These are phyloP conservation scores for Tremella mesenterica DNA, from an alignment of 768 basidiomycete species.

Conservation along the genomic window DNA sequence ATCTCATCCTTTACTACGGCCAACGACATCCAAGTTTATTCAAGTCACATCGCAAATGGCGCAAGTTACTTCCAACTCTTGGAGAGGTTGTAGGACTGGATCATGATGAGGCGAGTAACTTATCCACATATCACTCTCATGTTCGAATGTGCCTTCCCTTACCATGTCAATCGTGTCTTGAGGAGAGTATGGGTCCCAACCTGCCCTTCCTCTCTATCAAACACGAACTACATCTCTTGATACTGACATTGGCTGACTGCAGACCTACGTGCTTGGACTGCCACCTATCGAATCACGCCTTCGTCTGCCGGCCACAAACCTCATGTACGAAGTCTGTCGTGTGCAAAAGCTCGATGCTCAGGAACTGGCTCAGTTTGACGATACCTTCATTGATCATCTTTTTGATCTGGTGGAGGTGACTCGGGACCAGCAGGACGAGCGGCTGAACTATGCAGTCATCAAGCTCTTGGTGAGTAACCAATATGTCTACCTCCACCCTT, in stretches of 20 bases:
- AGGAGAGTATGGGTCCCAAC: too few species aligned
- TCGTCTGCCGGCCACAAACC: constrained; percentile 58
- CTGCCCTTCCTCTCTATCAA: too few species aligned
- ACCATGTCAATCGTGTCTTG: too few species aligned
- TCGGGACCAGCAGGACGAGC: constrained; percentile 74
- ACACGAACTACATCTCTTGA: too few species aligned
- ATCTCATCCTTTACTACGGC: constrained; percentile 67
- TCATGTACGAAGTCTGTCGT: constrained; percentile 87
- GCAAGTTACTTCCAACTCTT: constrained; percentile 64
- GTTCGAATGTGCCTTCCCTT: too few species aligned
- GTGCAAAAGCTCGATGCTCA: constrained; percentile 70
- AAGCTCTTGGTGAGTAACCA: constrained; percentile 67
- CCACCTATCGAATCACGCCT: constrained; percentile 74
- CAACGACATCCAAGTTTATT: constrained; percentile 61
- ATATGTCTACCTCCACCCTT: too few species aligned
- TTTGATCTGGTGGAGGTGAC: constrained; percentile 94
- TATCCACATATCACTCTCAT: too few species aligned
- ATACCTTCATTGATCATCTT: constrained; percentile 74
- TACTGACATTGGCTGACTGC: background rate
- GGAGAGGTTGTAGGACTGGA: constrained; percentile 55
- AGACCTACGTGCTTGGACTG: constrained; percentile 35
- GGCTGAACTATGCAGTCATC: constrained; percentile 90
- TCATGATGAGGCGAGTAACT: constrained; percentile 62
- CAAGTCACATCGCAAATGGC: constrained; percentile 74
- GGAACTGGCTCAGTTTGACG: constrained; percentile 80